phyloP scores from a whole-genome alignment of 768 basidiomycete species.

The Boletus bicolor region DNA sequence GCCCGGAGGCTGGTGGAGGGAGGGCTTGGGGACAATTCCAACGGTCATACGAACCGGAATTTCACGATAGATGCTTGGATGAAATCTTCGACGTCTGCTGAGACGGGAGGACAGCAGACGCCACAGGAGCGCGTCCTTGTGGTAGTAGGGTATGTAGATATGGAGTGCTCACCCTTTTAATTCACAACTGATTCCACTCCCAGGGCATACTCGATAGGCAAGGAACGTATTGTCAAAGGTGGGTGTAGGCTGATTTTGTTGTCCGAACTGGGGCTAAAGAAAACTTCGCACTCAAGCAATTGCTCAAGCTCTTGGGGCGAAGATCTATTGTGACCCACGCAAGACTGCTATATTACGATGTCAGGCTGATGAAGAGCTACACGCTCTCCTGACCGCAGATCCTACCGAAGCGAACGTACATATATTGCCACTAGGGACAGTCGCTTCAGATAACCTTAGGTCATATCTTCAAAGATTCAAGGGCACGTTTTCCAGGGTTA shows the following conservation, averaged over 20 bases:
- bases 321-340: constrained; percentile 84
- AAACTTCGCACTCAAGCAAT: constrained; percentile 53
- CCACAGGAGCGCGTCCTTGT: constrained; percentile 47
- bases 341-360: constrained; percentile 83
- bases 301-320: constrained; percentile 74
- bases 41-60: constrained; percentile 21
- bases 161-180: not conserved
- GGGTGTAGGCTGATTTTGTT: not conserved
- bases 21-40: constrained; percentile 29
- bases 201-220: constrained; percentile 96
- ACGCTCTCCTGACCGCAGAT: constrained; percentile 71
- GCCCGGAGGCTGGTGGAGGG: constrained; percentile 56
- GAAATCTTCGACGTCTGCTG: constrained; percentile 22
- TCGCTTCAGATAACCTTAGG: constrained; percentile 75
- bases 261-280: not conserved
- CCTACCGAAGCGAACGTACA: constrained; percentile 80
- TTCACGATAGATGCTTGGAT: constrained; percentile 55
- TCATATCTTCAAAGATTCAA: constrained; percentile 74
- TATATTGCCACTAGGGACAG: constrained; percentile 72
- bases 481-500: constrained; percentile 62
- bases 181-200: not conserved
- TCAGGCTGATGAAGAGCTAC: constrained; percentile 79
- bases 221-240: constrained; percentile 98
- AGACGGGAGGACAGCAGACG: constrained; percentile 35
- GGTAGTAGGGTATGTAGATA: constrained; percentile 61